Conservation (phyloP, 164 flowering plant genomes). For the Magnolia kwangsiensis region DNA sequence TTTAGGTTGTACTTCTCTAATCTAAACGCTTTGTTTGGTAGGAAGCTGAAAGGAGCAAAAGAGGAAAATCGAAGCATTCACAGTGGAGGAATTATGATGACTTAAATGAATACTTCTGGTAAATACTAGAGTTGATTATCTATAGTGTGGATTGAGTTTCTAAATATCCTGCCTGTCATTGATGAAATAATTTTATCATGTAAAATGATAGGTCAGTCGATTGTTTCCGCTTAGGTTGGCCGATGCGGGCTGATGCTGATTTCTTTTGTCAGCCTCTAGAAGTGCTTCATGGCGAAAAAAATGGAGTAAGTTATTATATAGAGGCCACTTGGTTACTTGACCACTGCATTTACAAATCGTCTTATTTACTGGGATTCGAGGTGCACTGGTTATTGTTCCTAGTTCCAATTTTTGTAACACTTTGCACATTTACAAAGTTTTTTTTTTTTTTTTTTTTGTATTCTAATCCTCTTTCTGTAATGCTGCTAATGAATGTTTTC, state of each 20-base stretch:
- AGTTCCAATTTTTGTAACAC: background rate
- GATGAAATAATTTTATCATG: background rate
- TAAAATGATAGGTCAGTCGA: constrained; percentile 71
- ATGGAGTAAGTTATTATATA: constrained; percentile 39
- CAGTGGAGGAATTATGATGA: constrained; percentile 99
- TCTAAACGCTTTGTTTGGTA: constrained; percentile 15
- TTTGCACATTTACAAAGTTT: background rate
- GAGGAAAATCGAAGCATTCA: constrained; percentile 84
- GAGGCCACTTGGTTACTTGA: background rate
- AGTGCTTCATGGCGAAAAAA: constrained; percentile 33
- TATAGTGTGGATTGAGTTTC: background rate
- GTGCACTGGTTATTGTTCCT: background rate
- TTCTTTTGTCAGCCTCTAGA: constrained; percentile 56
- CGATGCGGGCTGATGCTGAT: constrained; percentile 96
- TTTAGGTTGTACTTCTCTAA: no score
- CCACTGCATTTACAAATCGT: no score
- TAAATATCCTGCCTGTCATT: background rate
- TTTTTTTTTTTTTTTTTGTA: no score
- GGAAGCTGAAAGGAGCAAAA: constrained; percentile 86
- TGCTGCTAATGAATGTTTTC: no score
- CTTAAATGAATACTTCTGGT: constrained; percentile 95
- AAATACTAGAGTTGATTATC: constrained; percentile 2
- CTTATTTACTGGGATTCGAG: no score
- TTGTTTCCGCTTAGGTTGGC: constrained; percentile 97
- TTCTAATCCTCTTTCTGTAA: no score